phyloP scores from a whole-genome alignment of 192 early-diverging fungal species.

The Anaeromyces robustus region DNA sequence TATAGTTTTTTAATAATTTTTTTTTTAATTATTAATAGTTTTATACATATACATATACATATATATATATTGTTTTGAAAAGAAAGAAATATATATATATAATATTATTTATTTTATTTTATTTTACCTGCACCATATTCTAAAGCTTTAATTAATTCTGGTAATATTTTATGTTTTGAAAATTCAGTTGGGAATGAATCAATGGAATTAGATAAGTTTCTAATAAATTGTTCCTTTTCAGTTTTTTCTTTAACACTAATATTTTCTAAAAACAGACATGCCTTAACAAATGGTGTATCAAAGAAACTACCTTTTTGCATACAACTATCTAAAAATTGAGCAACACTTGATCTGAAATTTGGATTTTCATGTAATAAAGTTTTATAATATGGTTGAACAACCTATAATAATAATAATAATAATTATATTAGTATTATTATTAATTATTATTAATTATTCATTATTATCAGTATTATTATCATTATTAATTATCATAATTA shows the following conservation, averaged over 20 bases:
- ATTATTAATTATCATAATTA: too few species aligned
- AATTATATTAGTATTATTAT: too few species aligned
- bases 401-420: background rate
- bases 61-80: too few species aligned
- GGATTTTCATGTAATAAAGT: conserved; percentile 41
- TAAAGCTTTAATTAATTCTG: conserved; percentile 69
- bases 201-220: conserved; percentile 54
- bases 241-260: conserved; percentile 75
- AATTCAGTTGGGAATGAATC: conserved; percentile 69
- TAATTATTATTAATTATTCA: too few species aligned
- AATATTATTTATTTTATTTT: background rate
- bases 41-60: too few species aligned
- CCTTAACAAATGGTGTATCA: conserved; percentile 65
- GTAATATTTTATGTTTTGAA: conserved; percentile 82
- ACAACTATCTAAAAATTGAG: conserved; percentile 53
- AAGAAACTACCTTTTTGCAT: conserved; percentile 49
- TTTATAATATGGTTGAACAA: conserved; percentile 26
- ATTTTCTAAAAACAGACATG: conserved; percentile 78
- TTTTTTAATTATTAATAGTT: too few species aligned
- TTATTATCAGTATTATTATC: too few species aligned
- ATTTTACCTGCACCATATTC: conserved; percentile 54
- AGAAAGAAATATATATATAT: background rate
- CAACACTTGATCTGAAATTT: conserved; percentile 40
- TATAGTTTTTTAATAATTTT: too few species aligned
- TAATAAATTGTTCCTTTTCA: conserved; percentile 73